These are phyloP conservation scores for Jackrogersella multiformis DNA, from an alignment of 495 filamentous ascomycete species.

Conservation along the genomic window DNA sequence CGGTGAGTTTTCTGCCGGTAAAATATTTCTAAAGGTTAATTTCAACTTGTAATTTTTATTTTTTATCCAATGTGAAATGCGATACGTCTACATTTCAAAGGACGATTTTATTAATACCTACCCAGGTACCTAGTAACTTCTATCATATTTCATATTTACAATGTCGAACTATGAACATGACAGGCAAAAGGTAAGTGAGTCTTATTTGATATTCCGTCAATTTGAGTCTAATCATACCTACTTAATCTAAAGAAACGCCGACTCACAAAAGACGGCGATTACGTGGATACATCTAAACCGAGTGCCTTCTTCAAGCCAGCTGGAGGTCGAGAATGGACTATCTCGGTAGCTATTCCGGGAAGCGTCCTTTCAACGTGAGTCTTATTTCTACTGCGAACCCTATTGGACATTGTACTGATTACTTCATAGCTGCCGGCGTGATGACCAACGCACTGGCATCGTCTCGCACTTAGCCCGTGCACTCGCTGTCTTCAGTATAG, in stretches of 20 bases:
- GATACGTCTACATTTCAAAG: background rate
- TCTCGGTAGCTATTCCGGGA: constrained; percentile 59
- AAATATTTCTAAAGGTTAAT: constrained; percentile 18
- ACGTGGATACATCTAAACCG: constrained; percentile 45
- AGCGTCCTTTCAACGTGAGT: constrained; percentile 60
- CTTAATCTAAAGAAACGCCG: constrained; percentile 51
- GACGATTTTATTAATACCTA: background rate
- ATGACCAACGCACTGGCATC: constrained; percentile 71
- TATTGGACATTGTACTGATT: constrained; percentile 11
- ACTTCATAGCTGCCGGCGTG: constrained; percentile 54
- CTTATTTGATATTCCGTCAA: too few species aligned
- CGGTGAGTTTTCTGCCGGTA: constrained; percentile 50
- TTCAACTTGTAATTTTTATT: background rate
- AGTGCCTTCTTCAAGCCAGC: constrained; percentile 51
- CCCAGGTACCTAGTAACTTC: too few species aligned
- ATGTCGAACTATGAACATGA: constrained; percentile 47
- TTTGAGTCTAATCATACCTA: constrained; percentile 15
- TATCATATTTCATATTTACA: background rate
- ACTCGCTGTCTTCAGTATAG: constrained; percentile 76
- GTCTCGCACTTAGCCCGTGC: constrained; percentile 76
- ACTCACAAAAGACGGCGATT: constrained; percentile 49
- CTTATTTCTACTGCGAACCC: background rate
- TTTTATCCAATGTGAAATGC: background rate
- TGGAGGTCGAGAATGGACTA: constrained; percentile 55
- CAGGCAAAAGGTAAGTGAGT: constrained; percentile 44